Base-by-base conservation (phyloP, 176 grass and related monocot species). In the Rhynchospora breviuscula region DNA sequence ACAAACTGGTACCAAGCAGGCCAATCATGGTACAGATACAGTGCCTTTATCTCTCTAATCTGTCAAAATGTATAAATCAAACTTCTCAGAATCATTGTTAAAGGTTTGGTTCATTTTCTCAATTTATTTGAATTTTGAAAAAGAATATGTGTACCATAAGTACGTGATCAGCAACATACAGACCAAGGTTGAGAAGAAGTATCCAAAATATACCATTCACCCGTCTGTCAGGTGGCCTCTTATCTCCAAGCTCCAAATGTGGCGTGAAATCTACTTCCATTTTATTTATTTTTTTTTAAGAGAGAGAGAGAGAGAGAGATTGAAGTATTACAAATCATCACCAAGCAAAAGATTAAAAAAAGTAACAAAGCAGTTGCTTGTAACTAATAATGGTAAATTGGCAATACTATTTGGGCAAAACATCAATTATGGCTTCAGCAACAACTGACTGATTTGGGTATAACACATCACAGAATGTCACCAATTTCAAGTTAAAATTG, bases 1-100 rank as follows among this genome's bases (percentile, higher is more conserved):
- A 95, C 89, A 85, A 99, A 99, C 80, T 99, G 93, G 69, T 88
- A 99, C 96, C 96, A 99, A 62, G 82, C 48, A 53, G 96, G 96
- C 53, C 63, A 84, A 70, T 81, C 80, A 90, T 99, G 96, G 79
- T 90, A 95, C 26, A 99, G 64, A 87, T 99, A 99, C 17, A 99
- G 66, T 59, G 46, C 35, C 85, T 99, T 95, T 67, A 95, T 79
- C 79, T 85, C 25, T 49, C 2, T 78, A 87, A 99, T 67, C 96
- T 99, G 91, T 48, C 94, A 89, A 63, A 81, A 80, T 61, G 47
- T 53, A 44, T 48, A 59, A 86, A 62, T 35, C 47, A 85, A 8
- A 71, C 49, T 22, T 84, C 79, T 75, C 59, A 40, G 63, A 63
- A 65, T 48, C 73, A 23, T 68, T 71, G 67, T 54, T 0, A 22